These are phyloP conservation scores for Botrytis squamosa DNA, from an alignment of 2,329 filamentous ascomycete genomes.

Conservation along the genomic window DNA sequence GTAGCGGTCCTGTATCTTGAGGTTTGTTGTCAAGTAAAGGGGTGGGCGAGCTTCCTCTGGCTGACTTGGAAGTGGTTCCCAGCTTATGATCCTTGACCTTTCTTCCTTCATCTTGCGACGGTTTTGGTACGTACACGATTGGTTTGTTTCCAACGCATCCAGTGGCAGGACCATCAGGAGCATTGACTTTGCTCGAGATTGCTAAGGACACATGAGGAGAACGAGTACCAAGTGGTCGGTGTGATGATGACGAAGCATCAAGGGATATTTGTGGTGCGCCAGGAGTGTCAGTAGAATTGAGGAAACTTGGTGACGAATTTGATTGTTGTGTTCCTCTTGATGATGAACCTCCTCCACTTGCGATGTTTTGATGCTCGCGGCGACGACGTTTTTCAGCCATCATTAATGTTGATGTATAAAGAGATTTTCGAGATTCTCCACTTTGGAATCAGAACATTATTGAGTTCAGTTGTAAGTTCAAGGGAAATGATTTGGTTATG, in stretches of 20 bases:
- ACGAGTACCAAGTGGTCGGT: background rate
- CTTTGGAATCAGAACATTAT: background rate
- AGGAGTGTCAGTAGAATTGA: background rate
- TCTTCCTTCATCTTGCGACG: background rate
- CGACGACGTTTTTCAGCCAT: background rate
- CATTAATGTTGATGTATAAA: background rate
- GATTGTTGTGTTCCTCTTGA: background rate
- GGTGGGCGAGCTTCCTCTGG: background rate
- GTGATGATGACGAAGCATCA: background rate
- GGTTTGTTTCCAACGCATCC: background rate
- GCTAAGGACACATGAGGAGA: background rate
- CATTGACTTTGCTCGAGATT: background rate
- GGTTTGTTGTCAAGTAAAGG: background rate
- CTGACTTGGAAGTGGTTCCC: background rate
- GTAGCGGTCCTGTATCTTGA: too few relatives aligned
- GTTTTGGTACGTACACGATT: background rate
- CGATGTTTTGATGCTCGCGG: background rate
- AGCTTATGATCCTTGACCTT: background rate
- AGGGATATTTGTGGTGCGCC: background rate
- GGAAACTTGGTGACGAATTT: background rate
- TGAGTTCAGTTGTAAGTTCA: background rate
- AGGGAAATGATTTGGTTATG: background rate
- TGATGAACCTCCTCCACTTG: background rate
- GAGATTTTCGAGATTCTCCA: background rate
- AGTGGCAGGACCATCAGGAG: background rate